Evolutionary conservation across 73 alveolate species (phyloP), one percentile per base, ranked within the genome.

Genomic region (Stentor roeselii): DNA sequence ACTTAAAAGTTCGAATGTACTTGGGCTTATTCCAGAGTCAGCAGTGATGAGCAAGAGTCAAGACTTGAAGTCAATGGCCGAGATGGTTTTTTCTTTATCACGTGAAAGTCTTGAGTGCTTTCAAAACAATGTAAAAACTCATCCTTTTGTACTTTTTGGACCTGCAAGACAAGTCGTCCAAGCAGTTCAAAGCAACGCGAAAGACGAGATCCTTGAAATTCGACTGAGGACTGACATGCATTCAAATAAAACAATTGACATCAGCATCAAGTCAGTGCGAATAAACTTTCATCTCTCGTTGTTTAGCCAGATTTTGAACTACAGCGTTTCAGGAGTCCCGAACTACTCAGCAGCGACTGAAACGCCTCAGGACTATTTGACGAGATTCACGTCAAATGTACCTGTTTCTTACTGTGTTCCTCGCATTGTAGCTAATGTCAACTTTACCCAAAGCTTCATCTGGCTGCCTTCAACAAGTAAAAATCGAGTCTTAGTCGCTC

Each of bases 11-110:
- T 40, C n/a, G 2, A 21, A 67, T 30, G n/a, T 34, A 21, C 37
- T 67, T 0, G 80, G 80, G 80, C 80, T 67, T 67, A 67, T 67
- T 27, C 15, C 42, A 11, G 80, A 67, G 41, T 21, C 14, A 14
- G 14, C n/a, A 30, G 80, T 67, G 1, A 67, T n/a, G 2, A 21
- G 41, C 34, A 32, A 67, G 41, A 40, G 34, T 21, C 41, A 36
- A 1, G 34, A 21, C 1, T 21, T 21, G 15, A 21, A 32, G 50
- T n/a, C 21, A 30, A 67, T 21, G 41, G 80, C 80, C 1, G 41
- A 67, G 14, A 40, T 21, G 0, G 37, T 67, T 67, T 67, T 67
- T 67, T 14, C 41, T 67, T 27, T 67, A 1, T 32, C 80, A 27
- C 11, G 11, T 67, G 80, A 67, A 30, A 32, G 80, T 1, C n/a